Conservation (phyloP, 2,329 filamentous ascomycete genomes). For the Fusarium piperis region DNA sequence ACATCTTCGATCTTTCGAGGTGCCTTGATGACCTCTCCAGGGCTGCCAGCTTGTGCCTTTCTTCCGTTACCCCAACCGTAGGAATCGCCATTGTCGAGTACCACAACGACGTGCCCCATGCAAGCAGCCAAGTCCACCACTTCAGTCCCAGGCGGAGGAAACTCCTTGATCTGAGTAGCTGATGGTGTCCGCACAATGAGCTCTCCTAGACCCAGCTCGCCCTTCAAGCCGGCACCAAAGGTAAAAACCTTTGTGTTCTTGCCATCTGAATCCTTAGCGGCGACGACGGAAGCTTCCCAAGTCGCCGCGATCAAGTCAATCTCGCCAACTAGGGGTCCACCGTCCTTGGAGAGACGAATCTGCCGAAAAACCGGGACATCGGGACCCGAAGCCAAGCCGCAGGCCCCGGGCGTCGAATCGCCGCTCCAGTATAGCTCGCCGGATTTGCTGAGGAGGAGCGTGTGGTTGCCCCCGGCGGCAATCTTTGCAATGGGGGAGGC, state of each 20-base stretch:
- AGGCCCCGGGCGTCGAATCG: constrained; percentile 64
- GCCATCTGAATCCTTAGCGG: constrained; percentile 56
- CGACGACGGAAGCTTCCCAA: constrained; percentile 79
- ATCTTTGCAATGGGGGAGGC: constrained; percentile 51
- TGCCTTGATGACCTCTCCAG: constrained; percentile 60
- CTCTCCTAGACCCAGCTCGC: constrained; percentile 75
- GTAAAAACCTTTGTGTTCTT: constrained; percentile 64
- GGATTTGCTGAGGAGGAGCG: constrained; percentile 71
- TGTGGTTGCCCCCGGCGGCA: constrained; percentile 85
- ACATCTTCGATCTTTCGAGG: constrained; percentile 70
- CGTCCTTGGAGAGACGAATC: constrained; percentile 48
- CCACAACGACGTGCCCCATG: constrained; percentile 79
- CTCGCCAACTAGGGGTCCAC: constrained; percentile 40
- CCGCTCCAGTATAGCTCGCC: constrained; percentile 74
- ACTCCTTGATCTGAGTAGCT: constrained; percentile 63
- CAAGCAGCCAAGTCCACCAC: constrained; percentile 75
- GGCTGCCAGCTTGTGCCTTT: constrained; percentile 82
- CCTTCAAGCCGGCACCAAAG: constrained; percentile 74
- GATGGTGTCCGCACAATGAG: constrained; percentile 59
- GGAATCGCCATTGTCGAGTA: constrained; percentile 78
- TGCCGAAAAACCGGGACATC: constrained; percentile 52
- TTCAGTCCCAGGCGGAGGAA: constrained; percentile 68
- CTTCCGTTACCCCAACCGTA: constrained; percentile 91
- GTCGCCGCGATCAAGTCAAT: constrained; percentile 70
- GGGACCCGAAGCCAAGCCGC: constrained; percentile 53